These are phyloP conservation scores for Syncephalastrum sp. DNA, from an alignment of 371 early-diverging fungal genomes.

Conservation along the genomic window DNA sequence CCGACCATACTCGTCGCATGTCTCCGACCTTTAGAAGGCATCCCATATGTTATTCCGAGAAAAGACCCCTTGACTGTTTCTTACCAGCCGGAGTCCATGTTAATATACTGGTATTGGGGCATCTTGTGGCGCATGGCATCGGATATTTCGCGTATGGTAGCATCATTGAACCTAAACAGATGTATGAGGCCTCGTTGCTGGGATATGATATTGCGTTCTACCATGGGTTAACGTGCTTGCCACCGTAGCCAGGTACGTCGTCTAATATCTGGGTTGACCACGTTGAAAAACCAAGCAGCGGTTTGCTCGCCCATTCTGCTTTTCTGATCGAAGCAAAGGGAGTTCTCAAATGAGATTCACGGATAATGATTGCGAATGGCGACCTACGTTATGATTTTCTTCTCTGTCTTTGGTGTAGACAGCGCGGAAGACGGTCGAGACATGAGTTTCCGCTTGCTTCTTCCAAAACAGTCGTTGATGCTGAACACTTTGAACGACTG, in stretches of 20 bases:
- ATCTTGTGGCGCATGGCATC: conserved; percentile 29
- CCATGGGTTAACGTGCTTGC: conserved; percentile 26
- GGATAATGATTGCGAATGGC: no score
- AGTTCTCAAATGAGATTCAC: no score
- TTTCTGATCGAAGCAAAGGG: neutral
- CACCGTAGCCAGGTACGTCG: conserved; percentile 36
- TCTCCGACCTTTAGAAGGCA: conserved; percentile 15
- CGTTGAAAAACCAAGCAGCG: conserved; percentile 33
- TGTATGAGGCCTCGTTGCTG: neutral
- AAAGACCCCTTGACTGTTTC: neutral
- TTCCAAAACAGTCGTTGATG: no score
- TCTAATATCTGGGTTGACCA: conserved; percentile 39
- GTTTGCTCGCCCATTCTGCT: conserved; percentile 24
- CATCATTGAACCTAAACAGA: conserved; percentile 29
- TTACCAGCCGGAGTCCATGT: conserved; percentile 38
- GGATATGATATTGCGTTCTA: conserved; percentile 1
- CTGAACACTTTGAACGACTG: no score
- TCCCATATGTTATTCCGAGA: neutral
- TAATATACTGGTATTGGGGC: conserved; percentile 35
- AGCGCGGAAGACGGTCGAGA: no score
- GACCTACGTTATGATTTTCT: no score
- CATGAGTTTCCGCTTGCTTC: no score
- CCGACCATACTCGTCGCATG: conserved; percentile 29
- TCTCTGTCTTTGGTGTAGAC: no score
- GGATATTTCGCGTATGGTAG: conserved; percentile 27